phyloP scores from a whole-genome alignment of 768 basidiomycete genomes.

The Coprinellus aureogranulatus region DNA sequence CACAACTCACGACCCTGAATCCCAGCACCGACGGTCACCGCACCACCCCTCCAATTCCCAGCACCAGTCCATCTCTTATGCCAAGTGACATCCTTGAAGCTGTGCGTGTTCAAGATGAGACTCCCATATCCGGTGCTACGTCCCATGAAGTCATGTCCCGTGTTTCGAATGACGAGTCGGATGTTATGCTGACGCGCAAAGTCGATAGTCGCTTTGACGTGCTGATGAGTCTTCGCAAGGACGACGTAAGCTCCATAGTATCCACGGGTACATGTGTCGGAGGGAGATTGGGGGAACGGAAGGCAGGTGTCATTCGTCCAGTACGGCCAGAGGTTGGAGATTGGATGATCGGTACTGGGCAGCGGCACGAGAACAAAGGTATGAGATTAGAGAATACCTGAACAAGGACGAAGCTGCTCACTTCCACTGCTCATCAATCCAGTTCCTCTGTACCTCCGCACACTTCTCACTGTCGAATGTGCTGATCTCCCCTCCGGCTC shows the following conservation, averaged over 20 bases:
- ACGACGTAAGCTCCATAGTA: slow-evolving; percentile 17
- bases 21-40: slow-evolving; percentile 18
- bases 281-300: slow-evolving; percentile 11
- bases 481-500: slow-evolving; percentile 1
- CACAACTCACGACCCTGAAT: slow-evolving; percentile 15
- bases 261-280: slow-evolving; percentile 12
- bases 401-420: too few relatives aligned
- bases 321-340: slow-evolving; percentile 8
- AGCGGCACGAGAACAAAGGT: not conserved
- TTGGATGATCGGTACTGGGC: slow-evolving; percentile 6
- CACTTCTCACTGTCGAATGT: slow-evolving; percentile 7
- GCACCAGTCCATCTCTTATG: slow-evolving; percentile 14
- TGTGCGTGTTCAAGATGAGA: slow-evolving; percentile 14
- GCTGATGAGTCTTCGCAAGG: slow-evolving; percentile 13
- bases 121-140: not conserved
- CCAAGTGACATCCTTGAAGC: slow-evolving; percentile 18
- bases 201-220: slow-evolving; percentile 18
- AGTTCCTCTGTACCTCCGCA: not conserved
- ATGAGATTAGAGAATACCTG: not conserved
- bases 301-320: slow-evolving; percentile 15
- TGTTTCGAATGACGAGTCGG: slow-evolving; percentile 22
- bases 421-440: slow-evolving; percentile 10
- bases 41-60: slow-evolving; percentile 12
- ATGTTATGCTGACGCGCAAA: slow-evolving; percentile 20
- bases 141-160: slow-evolving; percentile 18